These are phyloP conservation scores for Neonectria hederae DNA, from an alignment of 2,329 filamentous ascomycete genomes.

Conservation along the genomic window DNA sequence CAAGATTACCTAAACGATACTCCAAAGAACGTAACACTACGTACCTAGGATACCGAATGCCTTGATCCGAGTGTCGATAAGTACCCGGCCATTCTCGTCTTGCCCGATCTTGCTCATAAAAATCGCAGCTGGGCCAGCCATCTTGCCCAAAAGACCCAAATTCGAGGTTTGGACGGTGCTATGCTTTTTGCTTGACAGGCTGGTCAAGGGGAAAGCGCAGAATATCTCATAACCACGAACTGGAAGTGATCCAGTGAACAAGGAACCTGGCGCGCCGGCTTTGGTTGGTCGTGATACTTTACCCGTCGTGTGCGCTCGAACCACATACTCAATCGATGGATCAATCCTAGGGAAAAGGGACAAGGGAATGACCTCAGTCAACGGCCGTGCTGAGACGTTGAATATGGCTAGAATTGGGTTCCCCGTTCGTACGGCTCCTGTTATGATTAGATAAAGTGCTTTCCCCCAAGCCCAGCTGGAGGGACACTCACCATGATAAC, in stretches of 20 bases:
- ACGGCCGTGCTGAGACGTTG: constrained; percentile 72
- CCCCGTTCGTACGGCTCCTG: constrained; percentile 68
- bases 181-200: constrained; percentile 58
- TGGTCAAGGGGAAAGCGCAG: constrained; percentile 73
- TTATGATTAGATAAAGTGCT: constrained; percentile 10
- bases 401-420: constrained; percentile 85
- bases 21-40: constrained; percentile 36
- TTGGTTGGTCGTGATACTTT: constrained; percentile 64
- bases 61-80: constrained; percentile 77
- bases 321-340: constrained; percentile 68
- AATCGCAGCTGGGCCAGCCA: constrained; percentile 87
- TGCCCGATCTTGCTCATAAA: constrained; percentile 68
- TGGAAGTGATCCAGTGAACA: constrained; percentile 71
- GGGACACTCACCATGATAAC: constrained; percentile 73
- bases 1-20: background rate
- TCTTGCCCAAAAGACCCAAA: constrained; percentile 84
- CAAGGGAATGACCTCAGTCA: constrained; percentile 77
- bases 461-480: background rate
- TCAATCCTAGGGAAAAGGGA: constrained; percentile 77
- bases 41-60: constrained; percentile 78
- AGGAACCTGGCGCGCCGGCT: constrained; percentile 53
- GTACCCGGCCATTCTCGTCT: constrained; percentile 64
- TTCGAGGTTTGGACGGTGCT: constrained; percentile 66
- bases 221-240: constrained; percentile 82
- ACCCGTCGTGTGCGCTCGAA: constrained; percentile 77